Evolutionary conservation across 345 rosid genomes (phyloP), one percentile per base, ranked within the genome.

Genomic region (Trapa bicornis): DNA sequence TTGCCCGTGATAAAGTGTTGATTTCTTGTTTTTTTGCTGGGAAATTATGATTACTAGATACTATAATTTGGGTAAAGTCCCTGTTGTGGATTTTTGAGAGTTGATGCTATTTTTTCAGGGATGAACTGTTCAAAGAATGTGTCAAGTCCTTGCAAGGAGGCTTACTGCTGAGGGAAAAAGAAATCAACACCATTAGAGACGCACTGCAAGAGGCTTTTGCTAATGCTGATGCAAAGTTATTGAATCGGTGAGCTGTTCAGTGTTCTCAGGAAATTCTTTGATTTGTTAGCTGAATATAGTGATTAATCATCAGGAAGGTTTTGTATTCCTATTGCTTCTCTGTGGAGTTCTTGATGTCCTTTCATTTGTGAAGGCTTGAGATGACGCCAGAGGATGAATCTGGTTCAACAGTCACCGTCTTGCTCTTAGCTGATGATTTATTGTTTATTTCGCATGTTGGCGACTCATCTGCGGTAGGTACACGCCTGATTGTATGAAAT

Each of bases 61-160:
- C 43, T 14, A 11, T 65, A 29, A 42, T 42, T 33, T 22, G 43
- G 68, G 16, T 0, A 39, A 63, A 16, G 65, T 53, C 61, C 47
- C 38, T 5, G 32, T 16, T 75, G 2, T 65, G 37, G 42, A n/a
- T 15, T 6, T 29, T 52, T 9, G 37, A 60, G 22, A 36, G 45
- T 67, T 72, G 70, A 57, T 74, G 67, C 32, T 42, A 45, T 36
- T 42, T 3, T 72, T 37, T 68, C 72, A 92, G 97, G 87, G 97
- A 89, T 72, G 98, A 88, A 76, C 74, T 93, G 71, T 88, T 84
- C 80, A 89, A 85, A 74, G 96, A 88, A 72, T 93, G 94, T 69
- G 83, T 81, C 62, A 76, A 72, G 62, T 89, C 86, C 58, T 80
- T 93, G 74, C 89, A 86, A 80, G 92, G 77, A 61, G 97, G 98